Evolutionary conservation across 179 eudicot species (phyloP), one percentile per base, ranked within the genome.

Genomic region (Camellia oleifera): DNA sequence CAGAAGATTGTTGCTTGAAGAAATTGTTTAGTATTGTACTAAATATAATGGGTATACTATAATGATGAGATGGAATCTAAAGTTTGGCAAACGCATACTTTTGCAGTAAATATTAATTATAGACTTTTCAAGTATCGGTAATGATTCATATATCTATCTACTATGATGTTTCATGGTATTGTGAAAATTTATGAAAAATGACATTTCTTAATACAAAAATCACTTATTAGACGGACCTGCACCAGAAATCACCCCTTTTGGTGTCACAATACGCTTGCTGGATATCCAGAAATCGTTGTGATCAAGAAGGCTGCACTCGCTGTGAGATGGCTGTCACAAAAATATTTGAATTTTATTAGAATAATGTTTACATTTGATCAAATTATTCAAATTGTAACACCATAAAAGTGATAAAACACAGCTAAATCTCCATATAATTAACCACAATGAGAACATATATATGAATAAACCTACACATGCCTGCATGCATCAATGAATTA

Each of bases 191-290:
- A 7, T 42, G 57, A 54, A 57, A 57, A 48, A 9, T 7, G 7
- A 56, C 4, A 13, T 40, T 26, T 17, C 13, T 1, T 74, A 58
- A 57, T 50, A 46, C 17, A 18, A 13, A 10, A 80, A 50, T 6
- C 10, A 73, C 2, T 46, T 48, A 40, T 48, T 53, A 8, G 67
- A 77, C 83, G 45, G 52, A 94, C 99, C 96, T 92, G 96, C 94
- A 70, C 99, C 99, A 83, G 98, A 89, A 71, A 96, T 90, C 63
- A 91, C 82, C 77, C 89, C 91, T 7, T 84, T 85, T 14, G 90
- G 94, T 8, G 97, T 96, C 52, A 96, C 98, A 82, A 96, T 92
- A 54, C 92, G 91, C 82, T 91, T 94, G 91, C 99, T 94, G 32
- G 90, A 84, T 86, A 96, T 87, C 99, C 98, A 96, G 76, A 87